Percentiles rank a stretch among this genome's conserved stretches.
Conservation (phyloP, 352 stramenopile species). For the Phytopythium litorale region DNA sequence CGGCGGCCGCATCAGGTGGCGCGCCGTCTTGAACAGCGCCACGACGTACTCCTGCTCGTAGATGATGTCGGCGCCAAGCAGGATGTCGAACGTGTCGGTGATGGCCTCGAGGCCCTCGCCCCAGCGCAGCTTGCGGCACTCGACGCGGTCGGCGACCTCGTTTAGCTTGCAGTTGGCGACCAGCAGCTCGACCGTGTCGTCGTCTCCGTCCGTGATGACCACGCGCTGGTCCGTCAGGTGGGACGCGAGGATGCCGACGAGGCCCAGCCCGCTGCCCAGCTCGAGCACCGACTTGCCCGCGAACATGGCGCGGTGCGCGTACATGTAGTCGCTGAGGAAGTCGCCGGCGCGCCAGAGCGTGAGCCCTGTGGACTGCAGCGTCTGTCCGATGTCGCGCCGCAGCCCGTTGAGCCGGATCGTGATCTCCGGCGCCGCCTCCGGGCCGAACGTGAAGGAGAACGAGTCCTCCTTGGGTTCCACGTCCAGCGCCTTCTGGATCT, state of each 20-base stretch:
- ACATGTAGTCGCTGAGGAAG: constrained; percentile 60
- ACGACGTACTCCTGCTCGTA: constrained; percentile 58
- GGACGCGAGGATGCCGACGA: constrained; percentile 56
- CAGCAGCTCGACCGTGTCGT: constrained; percentile 45
- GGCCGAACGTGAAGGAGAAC: constrained; percentile 49
- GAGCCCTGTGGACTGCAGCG: constrained; percentile 53
- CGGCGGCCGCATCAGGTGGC: constrained; percentile 31
- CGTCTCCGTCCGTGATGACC: constrained; percentile 56
- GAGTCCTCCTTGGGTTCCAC: constrained; percentile 58
- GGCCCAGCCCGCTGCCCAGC: constrained; percentile 51
- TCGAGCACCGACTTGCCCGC: constrained; percentile 37
- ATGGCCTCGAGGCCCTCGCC: constrained; percentile 36
- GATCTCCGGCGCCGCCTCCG: constrained; percentile 29
- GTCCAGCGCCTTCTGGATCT: constrained; percentile 58
- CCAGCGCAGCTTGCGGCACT: constrained; percentile 50
- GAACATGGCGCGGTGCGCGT: constrained; percentile 30
- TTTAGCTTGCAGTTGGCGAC: constrained; percentile 56
- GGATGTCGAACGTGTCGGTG: constrained; percentile 42
- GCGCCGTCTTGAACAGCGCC: constrained; percentile 48
- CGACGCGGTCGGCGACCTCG: constrained; percentile 25
- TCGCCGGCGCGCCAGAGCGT: constrained; percentile 60
- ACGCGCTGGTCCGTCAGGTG: constrained; percentile 48
- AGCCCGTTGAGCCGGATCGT: constrained; percentile 47
- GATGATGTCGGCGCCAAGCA: constrained; percentile 60
- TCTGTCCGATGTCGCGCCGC: constrained; percentile 58